Evolutionary conservation across 805 yeast genomes (phyloP).

Genomic region (Monosporozyma servazzii): DNA sequence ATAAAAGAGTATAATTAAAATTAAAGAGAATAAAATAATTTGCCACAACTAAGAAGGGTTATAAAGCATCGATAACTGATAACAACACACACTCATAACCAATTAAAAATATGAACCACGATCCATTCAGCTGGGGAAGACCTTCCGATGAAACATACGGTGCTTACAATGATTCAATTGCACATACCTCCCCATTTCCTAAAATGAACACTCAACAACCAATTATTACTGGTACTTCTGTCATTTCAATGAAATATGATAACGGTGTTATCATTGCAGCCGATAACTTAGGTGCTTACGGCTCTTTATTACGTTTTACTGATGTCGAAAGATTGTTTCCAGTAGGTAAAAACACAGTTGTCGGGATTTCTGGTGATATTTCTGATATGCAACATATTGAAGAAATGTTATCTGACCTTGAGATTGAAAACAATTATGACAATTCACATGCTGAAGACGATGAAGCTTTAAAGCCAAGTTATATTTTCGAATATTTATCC

Average conservation of each 20-base stretch:
- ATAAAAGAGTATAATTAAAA: not conserved
- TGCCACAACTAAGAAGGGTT: not conserved
- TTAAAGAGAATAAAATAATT: not conserved
- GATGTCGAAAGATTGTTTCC: slow-evolving; percentile 76
- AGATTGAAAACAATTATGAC: slow-evolving; percentile 72
- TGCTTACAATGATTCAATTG: slow-evolving; percentile 61
- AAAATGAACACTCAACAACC: slow-evolving; percentile 87
- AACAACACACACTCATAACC: not conserved
- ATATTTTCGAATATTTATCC: slow-evolving; percentile 79
- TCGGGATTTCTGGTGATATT: slow-evolving; percentile 90
- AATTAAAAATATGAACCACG: slow-evolving; percentile 70
- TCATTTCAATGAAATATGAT: slow-evolving; percentile 79
- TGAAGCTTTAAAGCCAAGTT: slow-evolving; percentile 67
- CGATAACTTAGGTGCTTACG: slow-evolving; percentile 87
- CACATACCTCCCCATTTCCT: slow-evolving; percentile 60
- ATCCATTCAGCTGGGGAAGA: slow-evolving; percentile 92
- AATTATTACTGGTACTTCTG: slow-evolving; percentile 93
- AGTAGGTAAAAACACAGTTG: slow-evolving; percentile 80
- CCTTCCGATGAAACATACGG: slow-evolving; percentile 82
- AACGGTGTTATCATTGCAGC: slow-evolving; percentile 93
- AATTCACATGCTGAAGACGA: slow-evolving; percentile 37
- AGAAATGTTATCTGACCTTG: slow-evolving; percentile 67
- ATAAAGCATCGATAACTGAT: not conserved
- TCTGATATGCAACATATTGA: slow-evolving; percentile 85
- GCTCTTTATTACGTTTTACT: slow-evolving; percentile 80